These are phyloP conservation scores for Calendula officinalis DNA, from an alignment of 129 eudicot genomes.

Conservation along the genomic window DNA sequence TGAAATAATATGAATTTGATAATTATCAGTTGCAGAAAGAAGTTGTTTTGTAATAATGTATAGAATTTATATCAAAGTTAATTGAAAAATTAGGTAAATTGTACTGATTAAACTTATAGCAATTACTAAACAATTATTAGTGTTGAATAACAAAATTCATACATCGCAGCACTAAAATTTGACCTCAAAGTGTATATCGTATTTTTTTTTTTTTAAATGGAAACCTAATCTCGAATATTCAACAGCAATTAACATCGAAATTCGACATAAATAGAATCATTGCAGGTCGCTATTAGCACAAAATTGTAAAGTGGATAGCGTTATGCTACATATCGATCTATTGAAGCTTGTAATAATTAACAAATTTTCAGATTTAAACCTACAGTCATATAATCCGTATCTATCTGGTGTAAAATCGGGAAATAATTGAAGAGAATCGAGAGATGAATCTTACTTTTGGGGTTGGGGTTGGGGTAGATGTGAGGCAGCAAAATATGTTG, in stretches of 20 bases:
- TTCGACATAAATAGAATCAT: not conserved
- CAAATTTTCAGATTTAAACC: not conserved
- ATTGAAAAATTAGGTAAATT: not conserved
- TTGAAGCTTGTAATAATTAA: not conserved
- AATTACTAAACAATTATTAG: not conserved
- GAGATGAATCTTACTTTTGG: conserved; percentile 12
- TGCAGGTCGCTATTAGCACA: not conserved
- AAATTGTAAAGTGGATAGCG: not conserved
- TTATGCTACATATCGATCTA: not conserved
- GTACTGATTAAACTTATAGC: no score
- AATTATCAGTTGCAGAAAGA: no score
- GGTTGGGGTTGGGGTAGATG: not conserved
- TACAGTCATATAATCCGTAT: not conserved
- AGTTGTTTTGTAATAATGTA: no score
- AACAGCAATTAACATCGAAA: not conserved
- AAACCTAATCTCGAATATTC: not conserved
- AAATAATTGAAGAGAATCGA: not conserved
- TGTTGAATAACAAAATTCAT: not conserved
- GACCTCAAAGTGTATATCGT: conserved; percentile 1
- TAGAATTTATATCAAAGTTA: no score
- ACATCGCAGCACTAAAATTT: not conserved
- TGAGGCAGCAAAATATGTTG: not conserved
- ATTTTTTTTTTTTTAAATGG: no score
- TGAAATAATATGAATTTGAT: not conserved
- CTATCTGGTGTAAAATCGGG: not conserved